Conservation (phyloP, 2,329 filamentous ascomycete genomes). For the Tympanopsis confertula region DNA sequence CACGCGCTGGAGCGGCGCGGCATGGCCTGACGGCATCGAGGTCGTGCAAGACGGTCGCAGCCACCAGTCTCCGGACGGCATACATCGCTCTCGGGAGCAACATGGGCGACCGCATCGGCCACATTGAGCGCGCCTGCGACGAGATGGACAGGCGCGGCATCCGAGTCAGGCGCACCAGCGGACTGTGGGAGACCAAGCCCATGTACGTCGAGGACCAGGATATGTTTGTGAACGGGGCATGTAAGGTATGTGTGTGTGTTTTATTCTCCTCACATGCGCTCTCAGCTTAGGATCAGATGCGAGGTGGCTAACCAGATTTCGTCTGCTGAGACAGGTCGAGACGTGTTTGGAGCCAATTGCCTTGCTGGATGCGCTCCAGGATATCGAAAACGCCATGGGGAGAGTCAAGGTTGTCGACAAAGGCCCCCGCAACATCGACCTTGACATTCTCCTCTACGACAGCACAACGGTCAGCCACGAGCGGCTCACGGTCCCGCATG, state of each 20-base stretch:
- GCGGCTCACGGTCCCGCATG: slow-evolving; percentile 74
- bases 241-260: slow-evolving; percentile 55
- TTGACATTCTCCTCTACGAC: slow-evolving; percentile 82
- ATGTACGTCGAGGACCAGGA: slow-evolving; percentile 94
- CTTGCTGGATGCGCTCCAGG: slow-evolving; percentile 70
- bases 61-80: slow-evolving; percentile 32
- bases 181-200: slow-evolving; percentile 84
- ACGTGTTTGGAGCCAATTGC: slow-evolving; percentile 65
- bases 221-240: slow-evolving; percentile 82
- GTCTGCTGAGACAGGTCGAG: slow-evolving; percentile 51
- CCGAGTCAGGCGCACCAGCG: slow-evolving; percentile 67
- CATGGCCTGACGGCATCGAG: neutral
- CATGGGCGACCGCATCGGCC: slow-evolving; percentile 69
- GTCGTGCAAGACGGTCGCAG: neutral
- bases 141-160: slow-evolving; percentile 68
- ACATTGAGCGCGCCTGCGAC: slow-evolving; percentile 74
- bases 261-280: slow-evolving; percentile 2
- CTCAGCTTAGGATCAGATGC: neutral
- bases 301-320: neutral
- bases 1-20: no score
- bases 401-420: slow-evolving; percentile 81
- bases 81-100: slow-evolving; percentile 91
- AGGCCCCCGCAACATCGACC: slow-evolving; percentile 84
- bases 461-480: slow-evolving; percentile 52
- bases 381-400: slow-evolving; percentile 70